Evolutionary conservation across 257 asterid genomes (phyloP).

Genomic region (Lantana camara): DNA sequence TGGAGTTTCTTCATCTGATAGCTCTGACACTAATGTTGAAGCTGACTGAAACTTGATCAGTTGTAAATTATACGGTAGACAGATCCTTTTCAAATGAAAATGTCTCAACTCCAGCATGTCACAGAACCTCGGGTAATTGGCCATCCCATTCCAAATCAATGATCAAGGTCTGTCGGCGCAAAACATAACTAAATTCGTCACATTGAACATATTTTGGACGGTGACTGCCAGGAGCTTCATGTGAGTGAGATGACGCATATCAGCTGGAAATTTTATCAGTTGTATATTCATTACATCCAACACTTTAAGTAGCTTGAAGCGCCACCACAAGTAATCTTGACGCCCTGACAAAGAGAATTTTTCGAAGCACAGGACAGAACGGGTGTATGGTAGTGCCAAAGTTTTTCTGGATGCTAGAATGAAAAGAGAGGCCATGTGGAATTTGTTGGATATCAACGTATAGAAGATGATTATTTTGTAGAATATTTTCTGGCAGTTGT

Average conservation of each 20-base stretch:
- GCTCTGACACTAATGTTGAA: background rate
- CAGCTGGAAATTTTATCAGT: background rate
- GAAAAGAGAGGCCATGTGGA: constrained; percentile 19
- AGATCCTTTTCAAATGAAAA: constrained; percentile 25
- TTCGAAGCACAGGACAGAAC: constrained; percentile 24
- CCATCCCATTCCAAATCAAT: constrained; percentile 28
- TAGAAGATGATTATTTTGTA: too few relatives aligned
- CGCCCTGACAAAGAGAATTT: background rate
- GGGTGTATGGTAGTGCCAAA: background rate
- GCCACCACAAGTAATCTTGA: background rate
- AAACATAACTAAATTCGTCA: background rate
- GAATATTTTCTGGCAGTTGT: background rate
- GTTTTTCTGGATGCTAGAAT: background rate
- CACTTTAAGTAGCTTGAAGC: constrained; percentile 24
- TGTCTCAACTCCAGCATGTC: constrained; percentile 27
- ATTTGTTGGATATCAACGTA: too few relatives aligned
- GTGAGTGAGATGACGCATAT: background rate
- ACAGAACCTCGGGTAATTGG: constrained; percentile 17
- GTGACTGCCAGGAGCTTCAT: constrained; percentile 33
- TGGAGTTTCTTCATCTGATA: background rate
- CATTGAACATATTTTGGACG: background rate
- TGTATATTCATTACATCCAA: constrained; percentile 20
- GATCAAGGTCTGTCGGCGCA: constrained; percentile 15
- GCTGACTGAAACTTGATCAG: background rate
- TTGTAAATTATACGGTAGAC: background rate